Conservation (phyloP, 495 filamentous ascomycete species). For the Elaphomyces granulatus region DNA sequence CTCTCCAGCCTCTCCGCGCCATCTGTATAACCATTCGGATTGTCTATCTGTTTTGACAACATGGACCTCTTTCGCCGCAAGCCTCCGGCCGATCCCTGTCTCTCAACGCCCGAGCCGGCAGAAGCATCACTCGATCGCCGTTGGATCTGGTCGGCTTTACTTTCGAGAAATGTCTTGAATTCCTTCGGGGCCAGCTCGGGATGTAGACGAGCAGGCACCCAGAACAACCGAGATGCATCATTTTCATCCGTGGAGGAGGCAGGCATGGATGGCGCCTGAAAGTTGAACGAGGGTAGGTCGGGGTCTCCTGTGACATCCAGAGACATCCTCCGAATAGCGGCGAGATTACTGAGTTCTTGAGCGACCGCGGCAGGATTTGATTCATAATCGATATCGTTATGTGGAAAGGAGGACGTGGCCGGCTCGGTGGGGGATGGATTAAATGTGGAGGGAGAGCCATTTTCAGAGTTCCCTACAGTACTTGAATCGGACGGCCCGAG, state of each 20-base stretch:
- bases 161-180: slow-evolving; percentile 93
- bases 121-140: slow-evolving; percentile 62
- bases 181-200: slow-evolving; percentile 92
- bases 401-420: slow-evolving; percentile 60
- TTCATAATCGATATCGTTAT: slow-evolving; percentile 86
- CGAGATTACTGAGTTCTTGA: slow-evolving; percentile 88
- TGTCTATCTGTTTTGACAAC: slow-evolving; percentile 85
- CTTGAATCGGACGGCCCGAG: slow-evolving; percentile 25
- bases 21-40: slow-evolving; percentile 60
- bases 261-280: slow-evolving; percentile 54
- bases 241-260: slow-evolving; percentile 62
- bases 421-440: slow-evolving; percentile 50
- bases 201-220: slow-evolving; percentile 90
- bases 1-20: slow-evolving; percentile 74
- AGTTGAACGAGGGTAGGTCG: slow-evolving; percentile 70
- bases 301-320: slow-evolving; percentile 97
- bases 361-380: slow-evolving; percentile 82
- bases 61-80: slow-evolving; percentile 86
- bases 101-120: slow-evolving; percentile 43
- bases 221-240: slow-evolving; percentile 78
- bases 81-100: slow-evolving; percentile 44
- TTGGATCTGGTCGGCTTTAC: slow-evolving; percentile 76
- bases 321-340: slow-evolving; percentile 90
- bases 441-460: slow-evolving; percentile 40
- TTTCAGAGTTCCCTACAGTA: slow-evolving; percentile 34